phyloP scores from a whole-genome alignment of 495 filamentous ascomycete genomes.

The Xylaria grammica region DNA sequence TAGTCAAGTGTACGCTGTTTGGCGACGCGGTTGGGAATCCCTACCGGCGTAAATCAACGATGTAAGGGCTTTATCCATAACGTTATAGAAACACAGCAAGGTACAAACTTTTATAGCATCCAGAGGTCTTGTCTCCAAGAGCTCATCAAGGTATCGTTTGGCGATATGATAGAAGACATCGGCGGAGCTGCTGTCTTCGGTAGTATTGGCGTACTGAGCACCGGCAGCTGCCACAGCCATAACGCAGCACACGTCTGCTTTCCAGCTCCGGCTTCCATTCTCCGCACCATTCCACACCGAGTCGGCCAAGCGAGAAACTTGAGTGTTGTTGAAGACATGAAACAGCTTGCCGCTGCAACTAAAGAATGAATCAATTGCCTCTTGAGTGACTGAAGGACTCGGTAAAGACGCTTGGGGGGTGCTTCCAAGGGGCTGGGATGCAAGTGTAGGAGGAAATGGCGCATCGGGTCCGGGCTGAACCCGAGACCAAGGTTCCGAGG shows the following conservation, averaged over 20 bases:
- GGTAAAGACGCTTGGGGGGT: background rate
- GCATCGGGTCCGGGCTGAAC: background rate
- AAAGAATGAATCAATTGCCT: background rate
- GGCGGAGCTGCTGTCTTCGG: background rate
- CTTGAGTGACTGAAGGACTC: background rate
- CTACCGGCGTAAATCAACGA: background rate
- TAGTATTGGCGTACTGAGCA: background rate
- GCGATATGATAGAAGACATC: conserved; percentile 3
- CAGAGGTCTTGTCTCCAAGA: background rate
- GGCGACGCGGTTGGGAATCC: background rate
- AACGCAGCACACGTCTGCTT: conserved; percentile 2
- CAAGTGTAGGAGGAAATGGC: background rate
- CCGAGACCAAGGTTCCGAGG: background rate
- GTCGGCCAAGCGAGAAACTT: background rate
- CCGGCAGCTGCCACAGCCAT: conserved; percentile 4
- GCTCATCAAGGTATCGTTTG: background rate
- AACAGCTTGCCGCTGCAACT: conserved; percentile 2
- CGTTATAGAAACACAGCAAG: conserved; percentile 7
- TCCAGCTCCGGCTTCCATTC: background rate
- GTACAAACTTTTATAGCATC: conserved; percentile 5
- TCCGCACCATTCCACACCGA: background rate
- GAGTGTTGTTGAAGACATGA: background rate
- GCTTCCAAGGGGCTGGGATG: background rate
- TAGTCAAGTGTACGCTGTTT: background rate
- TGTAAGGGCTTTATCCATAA: background rate